phyloP scores from a whole-genome alignment of 768 basidiomycete genomes.

The Mycena rosella region DNA sequence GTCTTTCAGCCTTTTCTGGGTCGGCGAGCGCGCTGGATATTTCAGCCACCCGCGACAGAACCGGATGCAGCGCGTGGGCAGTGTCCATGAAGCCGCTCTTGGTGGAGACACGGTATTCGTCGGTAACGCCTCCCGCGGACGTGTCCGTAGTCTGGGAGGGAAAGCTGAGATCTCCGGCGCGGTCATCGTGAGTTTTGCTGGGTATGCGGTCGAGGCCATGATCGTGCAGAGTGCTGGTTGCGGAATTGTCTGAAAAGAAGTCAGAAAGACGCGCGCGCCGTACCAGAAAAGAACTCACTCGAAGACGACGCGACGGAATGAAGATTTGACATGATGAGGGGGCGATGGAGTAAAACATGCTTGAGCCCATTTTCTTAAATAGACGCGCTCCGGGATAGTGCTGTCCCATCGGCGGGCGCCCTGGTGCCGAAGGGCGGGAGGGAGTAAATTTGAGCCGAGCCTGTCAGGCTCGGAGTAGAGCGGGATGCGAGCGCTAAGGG shows the following conservation, averaged over 20 bases:
- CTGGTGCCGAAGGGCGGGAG: not conserved
- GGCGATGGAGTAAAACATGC: not conserved
- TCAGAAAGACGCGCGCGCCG: not conserved
- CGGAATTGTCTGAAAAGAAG: not conserved
- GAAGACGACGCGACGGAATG: not conserved
- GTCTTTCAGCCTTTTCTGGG: conserved; percentile 49
- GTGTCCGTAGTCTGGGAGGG: conserved; percentile 33
- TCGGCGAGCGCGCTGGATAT: conserved; percentile 32
- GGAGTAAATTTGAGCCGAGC: not conserved
- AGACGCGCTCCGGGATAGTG: not conserved
- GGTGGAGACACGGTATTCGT: conserved; percentile 49
- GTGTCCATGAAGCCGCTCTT: conserved; percentile 46
- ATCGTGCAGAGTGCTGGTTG: not conserved
- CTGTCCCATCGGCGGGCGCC: not conserved
- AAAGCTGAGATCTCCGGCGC: conserved; percentile 31
- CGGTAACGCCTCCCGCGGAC: conserved; percentile 38
- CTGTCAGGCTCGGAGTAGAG: not conserved
- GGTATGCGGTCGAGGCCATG: not conserved
- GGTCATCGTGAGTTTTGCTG: conserved; percentile 12
- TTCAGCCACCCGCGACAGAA: conserved; percentile 36
- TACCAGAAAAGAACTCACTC: not conserved
- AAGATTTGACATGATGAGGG: not conserved
- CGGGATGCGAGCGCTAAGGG: too few species aligned
- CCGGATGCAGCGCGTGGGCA: conserved; percentile 45
- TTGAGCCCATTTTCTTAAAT: not conserved